phyloP scores from a whole-genome alignment of 2,329 filamentous ascomycete species.

The Myriosclerotinia scirpicola region DNA sequence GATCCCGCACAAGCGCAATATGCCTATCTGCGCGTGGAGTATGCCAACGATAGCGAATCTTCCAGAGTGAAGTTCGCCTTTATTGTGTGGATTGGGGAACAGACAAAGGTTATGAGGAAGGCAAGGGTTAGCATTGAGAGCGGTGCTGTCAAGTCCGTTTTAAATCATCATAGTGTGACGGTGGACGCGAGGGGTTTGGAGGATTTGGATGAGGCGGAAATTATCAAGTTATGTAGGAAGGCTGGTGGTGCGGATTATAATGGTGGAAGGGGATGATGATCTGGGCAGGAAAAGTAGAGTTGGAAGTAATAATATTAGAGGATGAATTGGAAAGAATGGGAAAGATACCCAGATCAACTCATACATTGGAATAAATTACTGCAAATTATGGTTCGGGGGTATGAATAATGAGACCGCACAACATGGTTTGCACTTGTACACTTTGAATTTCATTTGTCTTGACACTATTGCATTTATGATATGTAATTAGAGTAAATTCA shows the following conservation, averaged over 20 bases:
- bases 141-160: conserved; percentile 61
- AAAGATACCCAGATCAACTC: conserved; percentile 10
- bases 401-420: background rate
- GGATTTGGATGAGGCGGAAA: conserved; percentile 61
- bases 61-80: conserved; percentile 68
- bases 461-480: conserved; percentile 2
- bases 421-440: background rate
- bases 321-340: conserved; percentile 9
- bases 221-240: conserved; percentile 61
- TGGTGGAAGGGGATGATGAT: conserved; percentile 51
- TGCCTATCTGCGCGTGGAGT: conserved; percentile 57
- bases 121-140: conserved; percentile 67
- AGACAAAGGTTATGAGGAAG: conserved; percentile 67
- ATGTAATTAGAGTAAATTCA: conserved; percentile 8
- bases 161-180: conserved; percentile 65
- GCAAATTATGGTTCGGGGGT: background rate
- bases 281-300: background rate
- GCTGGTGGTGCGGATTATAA: conserved; percentile 72
- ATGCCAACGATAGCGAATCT: conserved; percentile 70
- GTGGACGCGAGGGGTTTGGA: conserved; percentile 60
- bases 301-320: conserved; percentile 15
- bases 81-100: conserved; percentile 66
- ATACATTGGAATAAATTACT: conserved; percentile 1
- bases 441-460: background rate
- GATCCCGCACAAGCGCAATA: conserved; percentile 45